A percentile compares a stretch with the other conserved stretches of the same genome.
Conservation (phyloP, 2,329 filamentous ascomycete genomes). For the Aspergillus pseudonomiae region DNA sequence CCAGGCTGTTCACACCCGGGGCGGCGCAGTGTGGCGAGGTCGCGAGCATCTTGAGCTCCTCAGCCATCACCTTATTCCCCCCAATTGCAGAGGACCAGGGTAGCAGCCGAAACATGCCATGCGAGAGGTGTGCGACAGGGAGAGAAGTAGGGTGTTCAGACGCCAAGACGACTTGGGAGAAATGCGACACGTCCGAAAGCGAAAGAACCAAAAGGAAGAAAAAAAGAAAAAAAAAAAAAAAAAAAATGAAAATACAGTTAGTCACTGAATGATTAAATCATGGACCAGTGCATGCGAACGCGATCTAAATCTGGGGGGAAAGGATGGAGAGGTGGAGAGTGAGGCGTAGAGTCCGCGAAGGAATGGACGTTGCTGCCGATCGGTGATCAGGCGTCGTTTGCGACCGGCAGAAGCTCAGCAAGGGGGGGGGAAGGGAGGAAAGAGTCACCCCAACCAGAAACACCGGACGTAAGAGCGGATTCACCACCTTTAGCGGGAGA, state of each 20-base stretch:
- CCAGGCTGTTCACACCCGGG: conserved; percentile 31
- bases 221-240: conserved; percentile 7
- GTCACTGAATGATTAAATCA: conserved; percentile 11
- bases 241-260: conserved; percentile 6
- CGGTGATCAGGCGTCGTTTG: conserved; percentile 21
- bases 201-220: background rate
- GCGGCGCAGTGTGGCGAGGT: conserved; percentile 38
- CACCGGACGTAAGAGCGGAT: conserved; percentile 1
- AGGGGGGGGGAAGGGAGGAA: conserved; percentile 14
- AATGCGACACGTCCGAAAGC: conserved; percentile 17
- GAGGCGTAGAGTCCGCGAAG: conserved; percentile 16
- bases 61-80: conserved; percentile 49
- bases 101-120: conserved; percentile 54
- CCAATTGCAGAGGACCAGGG: conserved; percentile 50
- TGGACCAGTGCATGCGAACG: conserved; percentile 28
- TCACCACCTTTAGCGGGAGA: background rate
- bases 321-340: conserved; percentile 16
- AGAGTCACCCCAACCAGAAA: conserved; percentile 13
- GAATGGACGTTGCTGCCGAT: conserved; percentile 22
- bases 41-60: conserved; percentile 49
- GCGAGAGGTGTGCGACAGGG: conserved; percentile 33
- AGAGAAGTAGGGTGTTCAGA: conserved; percentile 8
- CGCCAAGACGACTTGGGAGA: conserved; percentile 13
- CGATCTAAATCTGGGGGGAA: conserved; percentile 23
- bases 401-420: conserved; percentile 21